These are phyloP conservation scores for Marasmius fiardii DNA, from an alignment of 1,284 basidiomycete species.

Conservation along the genomic window DNA sequence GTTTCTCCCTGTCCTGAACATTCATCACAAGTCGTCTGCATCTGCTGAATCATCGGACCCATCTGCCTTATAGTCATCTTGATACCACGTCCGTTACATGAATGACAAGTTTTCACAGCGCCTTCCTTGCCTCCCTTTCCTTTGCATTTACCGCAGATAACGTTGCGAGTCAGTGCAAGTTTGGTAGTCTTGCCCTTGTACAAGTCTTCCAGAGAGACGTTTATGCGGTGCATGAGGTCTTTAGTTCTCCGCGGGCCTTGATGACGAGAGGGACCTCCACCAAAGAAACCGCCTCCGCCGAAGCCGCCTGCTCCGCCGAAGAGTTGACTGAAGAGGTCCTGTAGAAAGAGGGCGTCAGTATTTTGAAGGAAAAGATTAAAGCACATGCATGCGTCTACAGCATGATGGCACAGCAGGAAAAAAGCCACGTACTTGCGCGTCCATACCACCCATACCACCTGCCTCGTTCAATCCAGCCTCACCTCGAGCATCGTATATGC, in stretches of 20 bases:
- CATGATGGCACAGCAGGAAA: constrained; percentile 21
- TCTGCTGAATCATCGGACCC: constrained; percentile 99
- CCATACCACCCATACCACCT: constrained; percentile 94
- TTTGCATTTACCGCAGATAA: constrained; percentile 91
- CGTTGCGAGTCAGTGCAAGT: constrained; percentile 93
- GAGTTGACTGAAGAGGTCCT: constrained; percentile 98
- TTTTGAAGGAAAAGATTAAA: background rate
- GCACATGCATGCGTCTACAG: background rate
- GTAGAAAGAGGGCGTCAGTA: constrained; percentile 11
- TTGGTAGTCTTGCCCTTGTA: constrained; percentile 99
- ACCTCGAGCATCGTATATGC: constrained; percentile 88
- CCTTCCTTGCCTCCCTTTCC: constrained; percentile 98
- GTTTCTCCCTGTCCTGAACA: constrained; percentile 92
- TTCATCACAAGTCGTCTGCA: constrained; percentile 93
- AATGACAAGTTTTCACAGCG: constrained; percentile 78
- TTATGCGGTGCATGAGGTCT: constrained; percentile 96
- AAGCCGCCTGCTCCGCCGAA: constrained; percentile 72
- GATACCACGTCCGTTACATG: constrained; percentile 90
- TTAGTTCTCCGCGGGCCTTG: constrained; percentile 95
- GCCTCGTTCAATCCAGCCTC: constrained; percentile 89
- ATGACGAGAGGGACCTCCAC: constrained; percentile 57
- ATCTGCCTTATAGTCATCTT: constrained; percentile 92
- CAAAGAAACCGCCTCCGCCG: constrained; percentile 38
- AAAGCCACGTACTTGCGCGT: constrained; percentile 68
- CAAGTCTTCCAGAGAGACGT: constrained; percentile 95